Percentiles rank a stretch among this genome's conserved stretches.
Conservation (phyloP, 164 flowering plant genomes). For the Amborella trichopoda region DNA sequence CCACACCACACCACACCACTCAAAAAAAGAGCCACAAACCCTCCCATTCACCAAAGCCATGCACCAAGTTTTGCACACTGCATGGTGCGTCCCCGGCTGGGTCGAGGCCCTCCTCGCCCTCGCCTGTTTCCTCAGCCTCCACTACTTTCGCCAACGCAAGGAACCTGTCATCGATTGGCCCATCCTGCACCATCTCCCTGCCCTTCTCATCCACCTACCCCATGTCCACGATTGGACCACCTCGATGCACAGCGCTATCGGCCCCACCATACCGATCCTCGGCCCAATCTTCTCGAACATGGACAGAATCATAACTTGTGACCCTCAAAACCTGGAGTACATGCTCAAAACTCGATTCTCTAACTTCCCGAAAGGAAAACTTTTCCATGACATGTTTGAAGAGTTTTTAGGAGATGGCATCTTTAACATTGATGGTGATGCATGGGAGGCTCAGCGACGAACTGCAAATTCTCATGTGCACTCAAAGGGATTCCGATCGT, state of each 20-base stretch:
- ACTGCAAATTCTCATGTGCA: not conserved
- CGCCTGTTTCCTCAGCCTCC: no score
- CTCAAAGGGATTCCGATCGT: not conserved
- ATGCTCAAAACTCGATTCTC: constrained; percentile 1
- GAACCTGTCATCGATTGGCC: no score
- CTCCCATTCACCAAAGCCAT: no score
- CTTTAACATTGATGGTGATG: constrained; percentile 4
- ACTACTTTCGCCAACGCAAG: no score
- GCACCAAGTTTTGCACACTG: no score
- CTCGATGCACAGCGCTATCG: not conserved
- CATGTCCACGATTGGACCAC: constrained; percentile 3
- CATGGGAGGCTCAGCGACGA: constrained; percentile 2
- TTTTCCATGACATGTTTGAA: constrained; percentile 1
- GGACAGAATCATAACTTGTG: constrained; percentile 1
- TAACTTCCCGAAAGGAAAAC: constrained; percentile 5
- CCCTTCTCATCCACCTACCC: not conserved
- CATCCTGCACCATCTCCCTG: no score
- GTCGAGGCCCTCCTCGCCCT: no score
- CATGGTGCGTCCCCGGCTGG: no score
- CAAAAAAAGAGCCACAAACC: no score
- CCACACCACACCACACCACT: no score
- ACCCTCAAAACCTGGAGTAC: constrained; percentile 3
- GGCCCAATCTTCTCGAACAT: constrained; percentile 2
- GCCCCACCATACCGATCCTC: not conserved
- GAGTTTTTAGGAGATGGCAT: constrained; percentile 5